phyloP scores from a whole-genome alignment of 176 grass and related monocot genomes.

The Thinopyrum elongatum region DNA sequence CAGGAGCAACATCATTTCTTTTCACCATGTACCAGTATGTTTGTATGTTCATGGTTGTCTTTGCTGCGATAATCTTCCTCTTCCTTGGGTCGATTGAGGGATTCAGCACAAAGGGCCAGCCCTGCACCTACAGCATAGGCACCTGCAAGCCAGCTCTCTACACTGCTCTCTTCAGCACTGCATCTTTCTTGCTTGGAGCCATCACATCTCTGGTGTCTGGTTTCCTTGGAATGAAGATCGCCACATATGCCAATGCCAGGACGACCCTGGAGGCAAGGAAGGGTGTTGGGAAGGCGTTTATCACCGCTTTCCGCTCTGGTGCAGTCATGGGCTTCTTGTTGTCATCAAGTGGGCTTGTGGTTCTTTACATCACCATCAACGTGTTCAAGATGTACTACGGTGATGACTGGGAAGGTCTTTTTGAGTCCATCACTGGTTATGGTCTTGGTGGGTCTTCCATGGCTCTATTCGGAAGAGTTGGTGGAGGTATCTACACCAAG shows the following conservation, averaged over 20 bases:
- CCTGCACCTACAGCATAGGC: conserved; percentile 66
- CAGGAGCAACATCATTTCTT: conserved; percentile 68
- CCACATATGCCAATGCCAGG: conserved; percentile 85
- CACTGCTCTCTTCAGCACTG: conserved; percentile 72
- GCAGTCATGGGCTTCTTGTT: conserved; percentile 92
- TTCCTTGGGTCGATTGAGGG: conserved; percentile 73
- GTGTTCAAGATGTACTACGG: conserved; percentile 79
- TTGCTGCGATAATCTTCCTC: conserved; percentile 53
- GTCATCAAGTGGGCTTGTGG: conserved; percentile 73
- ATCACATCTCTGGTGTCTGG: conserved; percentile 89
- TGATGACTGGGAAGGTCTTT: conserved; percentile 90
- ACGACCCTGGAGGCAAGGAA: conserved; percentile 86
- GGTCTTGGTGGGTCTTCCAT: conserved; percentile 94
- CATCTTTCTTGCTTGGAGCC: conserved; percentile 77
- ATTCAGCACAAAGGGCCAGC: conserved; percentile 65
- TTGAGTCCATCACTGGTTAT: conserved; percentile 90
- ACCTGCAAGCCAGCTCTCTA: conserved; percentile 72
- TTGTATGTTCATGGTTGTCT: conserved; percentile 55
- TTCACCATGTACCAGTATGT: conserved; percentile 67
- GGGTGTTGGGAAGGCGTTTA: conserved; percentile 90
- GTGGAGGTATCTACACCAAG: conserved; percentile 92
- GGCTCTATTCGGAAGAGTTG: conserved; percentile 89
- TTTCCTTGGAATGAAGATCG: conserved; percentile 92
- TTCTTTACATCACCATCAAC: conserved; percentile 86
- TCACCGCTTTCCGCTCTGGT: conserved; percentile 78